These are phyloP conservation scores for Russula abietina DNA, from an alignment of 768 basidiomycete species.

Conservation along the genomic window DNA sequence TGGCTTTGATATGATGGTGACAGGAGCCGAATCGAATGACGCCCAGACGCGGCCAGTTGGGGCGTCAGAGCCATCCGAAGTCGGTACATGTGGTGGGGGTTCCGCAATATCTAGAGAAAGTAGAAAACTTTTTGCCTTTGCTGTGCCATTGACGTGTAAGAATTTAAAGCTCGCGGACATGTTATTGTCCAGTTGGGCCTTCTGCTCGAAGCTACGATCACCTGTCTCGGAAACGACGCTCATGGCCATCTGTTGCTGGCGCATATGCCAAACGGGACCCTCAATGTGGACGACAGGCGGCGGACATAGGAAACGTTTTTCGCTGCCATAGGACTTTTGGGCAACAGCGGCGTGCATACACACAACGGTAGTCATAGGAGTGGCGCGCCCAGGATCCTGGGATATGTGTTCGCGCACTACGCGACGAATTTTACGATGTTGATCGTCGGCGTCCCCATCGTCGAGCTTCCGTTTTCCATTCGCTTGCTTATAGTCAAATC, in stretches of 20 bases:
- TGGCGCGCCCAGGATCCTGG: slow-evolving; percentile 65
- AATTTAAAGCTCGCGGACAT: slow-evolving; percentile 90
- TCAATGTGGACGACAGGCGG: slow-evolving; percentile 91
- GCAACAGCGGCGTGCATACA: slow-evolving; percentile 90
- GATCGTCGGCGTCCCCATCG: slow-evolving; percentile 50
- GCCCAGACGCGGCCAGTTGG: slow-evolving; percentile 74
- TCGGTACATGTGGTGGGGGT: slow-evolving; percentile 46
- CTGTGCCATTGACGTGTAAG: slow-evolving; percentile 80
- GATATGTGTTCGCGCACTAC: slow-evolving; percentile 78
- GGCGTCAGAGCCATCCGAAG: slow-evolving; percentile 35
- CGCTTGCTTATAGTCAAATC: slow-evolving; percentile 25
- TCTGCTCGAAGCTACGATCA: slow-evolving; percentile 79
- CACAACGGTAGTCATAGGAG: slow-evolving; percentile 87
- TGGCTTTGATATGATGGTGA: slow-evolving; percentile 94
- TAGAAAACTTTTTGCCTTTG: slow-evolving; percentile 86
- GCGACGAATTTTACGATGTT: slow-evolving; percentile 75
- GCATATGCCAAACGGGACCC: slow-evolving; percentile 81
- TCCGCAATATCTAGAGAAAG: slow-evolving; percentile 81
- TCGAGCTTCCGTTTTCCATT: slow-evolving; percentile 74
- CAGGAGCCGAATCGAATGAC: slow-evolving; percentile 84
- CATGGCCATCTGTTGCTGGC: slow-evolving; percentile 77
- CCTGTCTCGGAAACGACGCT: slow-evolving; percentile 78
- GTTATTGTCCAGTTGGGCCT: slow-evolving; percentile 73
- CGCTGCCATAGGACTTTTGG: slow-evolving; percentile 93
- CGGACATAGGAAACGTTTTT: slow-evolving; percentile 91